Conservation (phyloP, 2,329 filamentous ascomycete genomes). For the Apiospora sp. region DNA sequence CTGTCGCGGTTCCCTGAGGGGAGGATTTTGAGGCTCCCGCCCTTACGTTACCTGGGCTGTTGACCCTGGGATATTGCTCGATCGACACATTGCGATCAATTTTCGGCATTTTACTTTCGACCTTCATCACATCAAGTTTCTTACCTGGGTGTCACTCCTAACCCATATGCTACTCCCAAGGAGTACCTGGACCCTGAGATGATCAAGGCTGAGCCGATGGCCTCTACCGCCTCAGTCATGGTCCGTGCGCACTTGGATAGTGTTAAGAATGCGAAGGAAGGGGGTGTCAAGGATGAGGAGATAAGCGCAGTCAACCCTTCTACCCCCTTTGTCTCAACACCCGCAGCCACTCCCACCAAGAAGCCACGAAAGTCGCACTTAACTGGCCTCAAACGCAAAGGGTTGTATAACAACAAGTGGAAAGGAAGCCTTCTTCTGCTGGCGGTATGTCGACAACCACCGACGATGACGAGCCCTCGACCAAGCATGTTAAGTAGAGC, state of each 20-base stretch:
- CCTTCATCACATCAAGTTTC: too few species aligned
- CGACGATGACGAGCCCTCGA: background rate
- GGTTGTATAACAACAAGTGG: background rate
- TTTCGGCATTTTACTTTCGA: too few species aligned
- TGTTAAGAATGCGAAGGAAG: background rate
- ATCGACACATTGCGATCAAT: too few species aligned
- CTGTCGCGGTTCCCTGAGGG: too few species aligned
- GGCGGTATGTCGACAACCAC: background rate
- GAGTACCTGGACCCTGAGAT: background rate
- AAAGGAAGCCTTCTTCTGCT: constrained; percentile 38
- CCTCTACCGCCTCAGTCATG: background rate
- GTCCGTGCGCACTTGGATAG: too few species aligned
- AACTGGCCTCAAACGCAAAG: background rate
- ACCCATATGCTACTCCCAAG: too few species aligned
- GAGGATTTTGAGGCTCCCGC: too few species aligned
- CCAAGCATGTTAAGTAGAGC: constrained; percentile 26
- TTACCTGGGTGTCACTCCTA: too few species aligned
- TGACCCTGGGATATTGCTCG: too few species aligned
- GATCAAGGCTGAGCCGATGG: background rate
- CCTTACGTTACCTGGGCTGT: too few species aligned
- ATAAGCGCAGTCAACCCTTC: background rate
- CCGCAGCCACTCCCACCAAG: background rate
- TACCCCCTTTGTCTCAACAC: background rate
- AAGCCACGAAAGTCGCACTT: background rate
- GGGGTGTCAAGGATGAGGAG: background rate